phyloP scores from a whole-genome alignment of 2,329 filamentous ascomycete genomes.

The Venturia pyrina region DNA sequence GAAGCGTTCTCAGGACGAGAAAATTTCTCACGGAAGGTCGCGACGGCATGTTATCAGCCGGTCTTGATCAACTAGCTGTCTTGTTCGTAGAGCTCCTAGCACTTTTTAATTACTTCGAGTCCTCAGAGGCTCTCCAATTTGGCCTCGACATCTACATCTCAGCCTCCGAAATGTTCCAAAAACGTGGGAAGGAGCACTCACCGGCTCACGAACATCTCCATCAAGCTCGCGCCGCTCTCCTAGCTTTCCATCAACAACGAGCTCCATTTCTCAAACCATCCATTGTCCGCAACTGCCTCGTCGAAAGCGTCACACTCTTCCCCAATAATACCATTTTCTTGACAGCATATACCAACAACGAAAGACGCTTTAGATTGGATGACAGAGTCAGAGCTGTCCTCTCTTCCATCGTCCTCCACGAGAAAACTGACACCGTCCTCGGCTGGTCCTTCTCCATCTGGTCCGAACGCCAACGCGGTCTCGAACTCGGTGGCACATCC shows the following conservation, averaged over 20 bases:
- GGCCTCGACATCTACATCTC: conserved; percentile 29
- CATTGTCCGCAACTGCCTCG: conserved; percentile 52
- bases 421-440: conserved; percentile 29
- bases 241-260: conserved; percentile 55
- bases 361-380: conserved; percentile 60
- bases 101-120: conserved; percentile 1
- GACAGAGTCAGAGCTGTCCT: conserved; percentile 66
- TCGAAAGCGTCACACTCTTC: conserved; percentile 51
- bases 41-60: conserved; percentile 4
- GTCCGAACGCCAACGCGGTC: conserved; percentile 40
- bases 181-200: conserved; percentile 17
- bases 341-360: conserved; percentile 61
- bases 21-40: conserved; percentile 5
- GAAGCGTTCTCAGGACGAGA: conserved; percentile 16
- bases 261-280: conserved; percentile 58
- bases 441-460: conserved; percentile 46
- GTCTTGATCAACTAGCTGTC: conserved; percentile 28
- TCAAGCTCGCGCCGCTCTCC: conserved; percentile 56
- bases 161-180: conserved; percentile 18
- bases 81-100: conserved; percentile 26
- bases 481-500: conserved; percentile 35
- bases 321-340: conserved; percentile 71
- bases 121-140: background rate
- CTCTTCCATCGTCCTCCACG: conserved; percentile 28
- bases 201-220: conserved; percentile 52